phyloP scores from a whole-genome alignment of 768 basidiomycete genomes.

The Podaxis sp. region DNA sequence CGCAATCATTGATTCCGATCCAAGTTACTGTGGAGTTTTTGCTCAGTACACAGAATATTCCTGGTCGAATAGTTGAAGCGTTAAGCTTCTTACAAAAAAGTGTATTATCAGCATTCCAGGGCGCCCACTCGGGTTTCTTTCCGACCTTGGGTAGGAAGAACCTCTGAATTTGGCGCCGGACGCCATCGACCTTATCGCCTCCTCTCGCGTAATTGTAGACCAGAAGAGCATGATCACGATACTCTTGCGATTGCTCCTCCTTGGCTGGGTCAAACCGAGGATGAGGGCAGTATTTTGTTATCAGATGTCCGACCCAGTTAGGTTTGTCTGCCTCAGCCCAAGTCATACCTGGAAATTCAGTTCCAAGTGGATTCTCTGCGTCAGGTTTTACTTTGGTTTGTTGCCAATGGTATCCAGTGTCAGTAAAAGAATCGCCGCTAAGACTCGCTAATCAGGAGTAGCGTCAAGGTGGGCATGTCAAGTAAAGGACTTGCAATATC shows the following conservation, averaged over 20 bases:
- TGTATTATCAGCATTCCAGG: constrained; percentile 41
- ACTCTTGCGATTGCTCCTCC: constrained; percentile 28
- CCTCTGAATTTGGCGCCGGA: constrained; percentile 36
- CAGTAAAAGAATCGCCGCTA: constrained; percentile 64
- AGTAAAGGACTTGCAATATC: constrained; percentile 46
- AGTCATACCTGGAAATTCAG: constrained; percentile 47
- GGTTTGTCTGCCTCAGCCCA: constrained; percentile 45
- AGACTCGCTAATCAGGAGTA: neutral
- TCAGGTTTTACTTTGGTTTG: constrained; percentile 28
- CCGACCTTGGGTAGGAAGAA: constrained; percentile 39
- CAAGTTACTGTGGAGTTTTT: constrained; percentile 45
- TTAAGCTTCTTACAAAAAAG: constrained; percentile 41
- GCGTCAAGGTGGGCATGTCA: neutral
- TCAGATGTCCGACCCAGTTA: constrained; percentile 66
- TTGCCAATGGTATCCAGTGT: constrained; percentile 27
- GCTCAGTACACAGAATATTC: neutral
- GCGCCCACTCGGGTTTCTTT: constrained; percentile 32
- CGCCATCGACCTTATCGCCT: constrained; percentile 43
- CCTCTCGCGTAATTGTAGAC: constrained; percentile 60
- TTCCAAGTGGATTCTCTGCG: constrained; percentile 45
- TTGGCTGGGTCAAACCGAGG: constrained; percentile 30
- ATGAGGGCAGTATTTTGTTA: constrained; percentile 40
- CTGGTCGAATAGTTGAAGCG: neutral
- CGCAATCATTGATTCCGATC: constrained; percentile 70
- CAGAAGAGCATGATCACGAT: constrained; percentile 35